A percentile compares a stretch with the other conserved stretches of the same genome.
Conservation (phyloP, 148 eudicot genomes). For the Fagopyrum homotropicum region DNA sequence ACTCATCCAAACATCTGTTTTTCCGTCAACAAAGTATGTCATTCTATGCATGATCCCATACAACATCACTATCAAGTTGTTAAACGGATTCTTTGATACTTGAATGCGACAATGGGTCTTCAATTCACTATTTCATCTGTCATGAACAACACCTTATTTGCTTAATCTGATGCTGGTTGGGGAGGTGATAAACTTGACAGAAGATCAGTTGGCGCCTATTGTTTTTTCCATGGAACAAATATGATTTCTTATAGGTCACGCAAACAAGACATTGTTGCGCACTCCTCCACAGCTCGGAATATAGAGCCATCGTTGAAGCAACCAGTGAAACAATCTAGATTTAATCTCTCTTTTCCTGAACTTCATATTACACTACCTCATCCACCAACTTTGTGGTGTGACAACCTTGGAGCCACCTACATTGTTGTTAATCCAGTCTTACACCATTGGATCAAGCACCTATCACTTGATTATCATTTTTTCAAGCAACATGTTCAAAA, state of each 20-base stretch:
- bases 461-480: too few relatives aligned
- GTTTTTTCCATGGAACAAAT: background rate
- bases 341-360: too few relatives aligned
- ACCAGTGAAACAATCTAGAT: too few relatives aligned
- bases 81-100: background rate
- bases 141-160: background rate
- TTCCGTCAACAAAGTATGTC: background rate
- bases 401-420: too few relatives aligned
- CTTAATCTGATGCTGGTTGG: slow-evolving; percentile 1
- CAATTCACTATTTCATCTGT: background rate
- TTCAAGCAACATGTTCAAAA: background rate
- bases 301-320: too few relatives aligned
- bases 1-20: background rate
- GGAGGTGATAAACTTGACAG: background rate
- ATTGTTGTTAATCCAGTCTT: too few relatives aligned
- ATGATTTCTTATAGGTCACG: background rate
- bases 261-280: background rate
- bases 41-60: background rate
- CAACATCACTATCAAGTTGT: background rate
- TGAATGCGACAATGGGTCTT: background rate
- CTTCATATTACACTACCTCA: too few relatives aligned
- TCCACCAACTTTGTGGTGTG: too few relatives aligned
- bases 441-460: too few relatives aligned
- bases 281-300: background rate
- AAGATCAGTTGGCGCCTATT: background rate